Percentiles rank a stretch among this genome's conserved stretches.
These are phyloP conservation scores for Naematelia aurantialba DNA, from an alignment of 768 basidiomycete species.

Conservation along the genomic window DNA sequence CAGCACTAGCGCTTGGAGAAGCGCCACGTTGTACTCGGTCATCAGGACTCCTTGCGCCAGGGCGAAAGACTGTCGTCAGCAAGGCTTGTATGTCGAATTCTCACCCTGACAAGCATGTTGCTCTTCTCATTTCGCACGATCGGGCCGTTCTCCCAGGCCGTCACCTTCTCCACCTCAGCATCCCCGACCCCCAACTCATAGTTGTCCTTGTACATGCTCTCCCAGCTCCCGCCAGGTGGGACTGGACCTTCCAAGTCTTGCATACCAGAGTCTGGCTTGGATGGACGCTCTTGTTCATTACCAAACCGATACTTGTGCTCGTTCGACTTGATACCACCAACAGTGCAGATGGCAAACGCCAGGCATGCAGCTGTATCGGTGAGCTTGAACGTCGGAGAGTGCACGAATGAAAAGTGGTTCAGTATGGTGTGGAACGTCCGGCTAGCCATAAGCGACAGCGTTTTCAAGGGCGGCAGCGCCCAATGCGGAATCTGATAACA, in stretches of 20 bases:
- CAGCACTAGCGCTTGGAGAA: conserved; percentile 43
- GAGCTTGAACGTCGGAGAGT: conserved; percentile 51
- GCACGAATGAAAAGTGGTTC: conserved; percentile 51
- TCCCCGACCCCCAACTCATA: conserved; percentile 13
- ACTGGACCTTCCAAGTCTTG: conserved; percentile 30
- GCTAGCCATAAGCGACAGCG: conserved; percentile 48
- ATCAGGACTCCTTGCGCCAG: conserved; percentile 47
- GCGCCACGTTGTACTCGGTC: conserved; percentile 45
- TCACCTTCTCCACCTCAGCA: conserved; percentile 23
- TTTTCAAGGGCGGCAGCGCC: conserved; percentile 46
- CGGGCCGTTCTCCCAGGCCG: conserved; percentile 31
- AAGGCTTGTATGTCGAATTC: conserved; percentile 1
- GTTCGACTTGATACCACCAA: conserved; percentile 38
- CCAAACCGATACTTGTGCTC: neutral
- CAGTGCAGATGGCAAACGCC: conserved; percentile 51
- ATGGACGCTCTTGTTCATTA: neutral
- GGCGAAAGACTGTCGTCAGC: conserved; percentile 42
- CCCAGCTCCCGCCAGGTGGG: conserved; percentile 23
- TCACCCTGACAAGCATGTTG: conserved; percentile 49
- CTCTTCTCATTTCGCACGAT: conserved; percentile 50
- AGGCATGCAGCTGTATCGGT: conserved; percentile 47
- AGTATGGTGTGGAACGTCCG: conserved; percentile 49
- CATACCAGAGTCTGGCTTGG: neutral
- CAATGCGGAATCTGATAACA: conserved; percentile 51
- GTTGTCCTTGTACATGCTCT: conserved; percentile 29